These are phyloP conservation scores for Lasiodiplodia sp. DNA, from an alignment of 2,329 filamentous ascomycete genomes.

Conservation along the genomic window DNA sequence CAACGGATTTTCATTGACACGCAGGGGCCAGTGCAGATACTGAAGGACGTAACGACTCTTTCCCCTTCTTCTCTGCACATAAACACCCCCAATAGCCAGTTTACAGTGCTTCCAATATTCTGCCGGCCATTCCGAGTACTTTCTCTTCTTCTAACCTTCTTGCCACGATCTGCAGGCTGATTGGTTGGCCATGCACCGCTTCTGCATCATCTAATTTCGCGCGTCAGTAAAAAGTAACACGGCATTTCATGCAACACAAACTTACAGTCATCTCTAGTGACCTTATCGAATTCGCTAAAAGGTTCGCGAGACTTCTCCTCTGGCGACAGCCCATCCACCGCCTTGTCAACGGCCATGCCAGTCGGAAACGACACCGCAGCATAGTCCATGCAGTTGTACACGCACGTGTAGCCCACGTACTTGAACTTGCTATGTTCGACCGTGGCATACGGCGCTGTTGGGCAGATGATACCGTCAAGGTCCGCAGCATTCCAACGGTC, in stretches of 20 bases:
- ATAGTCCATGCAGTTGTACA: conserved; percentile 59
- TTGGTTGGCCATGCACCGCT: conserved; percentile 53
- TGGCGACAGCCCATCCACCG: conserved; percentile 41
- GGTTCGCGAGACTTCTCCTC: conserved; percentile 42
- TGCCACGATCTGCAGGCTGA: conserved; percentile 52
- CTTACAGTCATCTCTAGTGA: conserved; percentile 51
- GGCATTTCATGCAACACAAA: conserved; percentile 8
- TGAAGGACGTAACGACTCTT: background rate
- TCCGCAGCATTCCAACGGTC: conserved; percentile 54
- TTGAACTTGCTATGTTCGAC: conserved; percentile 34
- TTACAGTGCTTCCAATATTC: conserved; percentile 42
- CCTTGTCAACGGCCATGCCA: conserved; percentile 37
- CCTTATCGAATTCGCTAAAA: conserved; percentile 20
- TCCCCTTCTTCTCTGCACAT: no score
- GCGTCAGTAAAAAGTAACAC: background rate
- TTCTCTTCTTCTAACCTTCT: conserved; percentile 53
- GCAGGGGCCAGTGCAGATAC: background rate
- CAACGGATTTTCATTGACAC: background rate
- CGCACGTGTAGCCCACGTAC: conserved; percentile 53
- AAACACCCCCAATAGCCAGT: background rate
- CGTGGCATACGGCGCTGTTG: conserved; percentile 44
- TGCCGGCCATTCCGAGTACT: conserved; percentile 49
- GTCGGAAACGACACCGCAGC: conserved; percentile 54
- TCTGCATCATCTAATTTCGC: conserved; percentile 43
- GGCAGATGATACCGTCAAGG: conserved; percentile 53